phyloP scores from a whole-genome alignment of 371 early-diverging fungal species.

The Mortierella sp. region DNA sequence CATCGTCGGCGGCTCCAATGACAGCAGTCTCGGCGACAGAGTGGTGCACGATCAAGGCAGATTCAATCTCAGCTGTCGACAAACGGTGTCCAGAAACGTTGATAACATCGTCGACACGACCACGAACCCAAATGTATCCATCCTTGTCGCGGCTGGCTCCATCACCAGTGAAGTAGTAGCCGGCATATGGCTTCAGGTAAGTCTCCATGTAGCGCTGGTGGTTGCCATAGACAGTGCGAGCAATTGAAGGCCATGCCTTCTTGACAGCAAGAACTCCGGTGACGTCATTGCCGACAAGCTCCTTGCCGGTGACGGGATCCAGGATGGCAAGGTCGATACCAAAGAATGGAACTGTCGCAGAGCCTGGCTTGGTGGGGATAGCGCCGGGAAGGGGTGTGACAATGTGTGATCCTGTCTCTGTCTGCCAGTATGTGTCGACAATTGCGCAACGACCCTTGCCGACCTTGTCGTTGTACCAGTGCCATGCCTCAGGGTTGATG shows the following conservation, averaged over 20 bases:
- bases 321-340: constrained; percentile 92
- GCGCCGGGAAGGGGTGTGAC: constrained; percentile 93
- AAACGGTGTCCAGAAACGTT: constrained; percentile 98
- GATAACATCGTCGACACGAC: constrained; percentile 97
- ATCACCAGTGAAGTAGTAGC: constrained; percentile 92
- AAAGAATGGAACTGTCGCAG: constrained; percentile 97
- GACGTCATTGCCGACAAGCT: constrained; percentile 81
- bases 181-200: constrained; percentile 90
- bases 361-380: constrained; percentile 91
- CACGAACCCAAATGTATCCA: constrained; percentile 95
- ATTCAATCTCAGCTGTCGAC: constrained; percentile 96
- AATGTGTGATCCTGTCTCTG: constrained; percentile 97
- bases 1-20: constrained; percentile 91
- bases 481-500: constrained; percentile 97
- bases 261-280: constrained; percentile 94
- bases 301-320: constrained; percentile 82
- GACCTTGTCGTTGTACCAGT: constrained; percentile 94
- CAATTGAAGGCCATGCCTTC: constrained; percentile 97
- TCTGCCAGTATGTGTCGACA: constrained; percentile 98
- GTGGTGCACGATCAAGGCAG: constrained; percentile 82
- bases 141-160: constrained; percentile 91
- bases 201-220: constrained; percentile 92
- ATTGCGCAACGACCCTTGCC: constrained; percentile 90
- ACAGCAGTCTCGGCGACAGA: constrained; percentile 96
- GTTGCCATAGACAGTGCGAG: constrained; percentile 92